A percentile compares a stretch with the other conserved stretches of the same genome.
phyloP scores from a whole-genome alignment of 306 rosid species.

The Trifolium subterraneum region DNA sequence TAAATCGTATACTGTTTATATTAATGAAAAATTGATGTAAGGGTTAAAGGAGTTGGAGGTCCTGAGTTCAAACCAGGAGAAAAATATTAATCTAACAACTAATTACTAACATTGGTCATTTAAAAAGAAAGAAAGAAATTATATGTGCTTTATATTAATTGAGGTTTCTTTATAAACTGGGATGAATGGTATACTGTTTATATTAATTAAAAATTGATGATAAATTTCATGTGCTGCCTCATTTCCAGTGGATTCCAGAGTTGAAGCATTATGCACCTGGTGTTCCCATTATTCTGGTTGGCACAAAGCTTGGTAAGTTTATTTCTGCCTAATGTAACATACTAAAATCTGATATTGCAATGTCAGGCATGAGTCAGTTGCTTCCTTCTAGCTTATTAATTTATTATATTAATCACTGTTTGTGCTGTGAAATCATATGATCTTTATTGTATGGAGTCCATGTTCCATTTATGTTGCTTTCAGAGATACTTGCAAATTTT shows the following conservation, averaged over 20 bases:
- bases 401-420: conserved; percentile 3
- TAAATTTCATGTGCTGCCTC: conserved; percentile 37
- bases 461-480: conserved; percentile 24
- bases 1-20: background rate
- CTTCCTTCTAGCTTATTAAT: background rate
- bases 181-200: background rate
- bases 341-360: conserved; percentile 2
- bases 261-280: conserved; percentile 99
- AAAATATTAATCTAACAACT: too few species aligned
- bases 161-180: background rate
- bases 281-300: conserved; percentile 95
- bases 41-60: too few species aligned
- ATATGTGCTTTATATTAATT: background rate
- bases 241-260: conserved; percentile 98
- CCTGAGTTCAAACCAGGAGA: too few species aligned
- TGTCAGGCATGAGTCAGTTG: background rate
- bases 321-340: conserved; percentile 35
- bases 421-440: conserved; percentile 19
- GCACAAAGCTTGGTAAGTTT: conserved; percentile 89
- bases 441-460: conserved; percentile 3
- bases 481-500: background rate
- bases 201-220: conserved; percentile 9
- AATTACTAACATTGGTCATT: too few species aligned
- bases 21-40: background rate
- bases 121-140: too few species aligned